Conservation (phyloP, 225 moss, liverwort and hornwort species). For the Bryoerythrophyllum caledonicum region DNA sequence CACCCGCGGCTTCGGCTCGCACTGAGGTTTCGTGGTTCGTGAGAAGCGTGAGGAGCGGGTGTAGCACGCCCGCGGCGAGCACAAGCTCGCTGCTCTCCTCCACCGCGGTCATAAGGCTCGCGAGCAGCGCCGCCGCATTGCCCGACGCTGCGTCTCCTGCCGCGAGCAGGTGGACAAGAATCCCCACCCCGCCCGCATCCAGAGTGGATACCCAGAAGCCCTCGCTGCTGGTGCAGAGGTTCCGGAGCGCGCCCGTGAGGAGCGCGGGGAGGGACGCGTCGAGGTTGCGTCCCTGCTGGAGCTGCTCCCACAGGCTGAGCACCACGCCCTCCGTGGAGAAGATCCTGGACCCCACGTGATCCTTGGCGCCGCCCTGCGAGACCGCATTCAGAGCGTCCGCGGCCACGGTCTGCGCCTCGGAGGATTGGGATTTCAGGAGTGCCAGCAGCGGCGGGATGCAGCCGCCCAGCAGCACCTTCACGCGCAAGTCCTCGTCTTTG, state of each 20-base stretch:
- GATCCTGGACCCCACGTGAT: conserved; percentile 95
- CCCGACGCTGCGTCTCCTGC: conserved; percentile 74
- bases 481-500: conserved; percentile 91
- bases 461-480: conserved; percentile 93
- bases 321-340: conserved; percentile 98
- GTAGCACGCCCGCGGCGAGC: conserved; percentile 72
- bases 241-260: conserved; percentile 89
- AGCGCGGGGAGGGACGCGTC: conserved; percentile 85
- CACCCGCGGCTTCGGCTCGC: conserved; percentile 96
- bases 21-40: conserved; percentile 74
- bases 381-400: conserved; percentile 90
- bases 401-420: conserved; percentile 92
- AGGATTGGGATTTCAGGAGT: conserved; percentile 73
- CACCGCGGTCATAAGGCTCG: conserved; percentile 79
- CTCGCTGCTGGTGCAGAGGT: conserved; percentile 89
- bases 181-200: conserved; percentile 85
- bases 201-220: conserved; percentile 97
- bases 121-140: conserved; percentile 87
- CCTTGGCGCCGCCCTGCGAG: conserved; percentile 90
- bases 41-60: conserved; percentile 80
- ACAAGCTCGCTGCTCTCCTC: conserved; percentile 71
- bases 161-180: conserved; percentile 70
- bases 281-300: conserved; percentile 69
- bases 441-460: conserved; percentile 94
- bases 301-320: conserved; percentile 90